phyloP scores from a whole-genome alignment of 768 basidiomycete species.

The Mycena galopus region DNA sequence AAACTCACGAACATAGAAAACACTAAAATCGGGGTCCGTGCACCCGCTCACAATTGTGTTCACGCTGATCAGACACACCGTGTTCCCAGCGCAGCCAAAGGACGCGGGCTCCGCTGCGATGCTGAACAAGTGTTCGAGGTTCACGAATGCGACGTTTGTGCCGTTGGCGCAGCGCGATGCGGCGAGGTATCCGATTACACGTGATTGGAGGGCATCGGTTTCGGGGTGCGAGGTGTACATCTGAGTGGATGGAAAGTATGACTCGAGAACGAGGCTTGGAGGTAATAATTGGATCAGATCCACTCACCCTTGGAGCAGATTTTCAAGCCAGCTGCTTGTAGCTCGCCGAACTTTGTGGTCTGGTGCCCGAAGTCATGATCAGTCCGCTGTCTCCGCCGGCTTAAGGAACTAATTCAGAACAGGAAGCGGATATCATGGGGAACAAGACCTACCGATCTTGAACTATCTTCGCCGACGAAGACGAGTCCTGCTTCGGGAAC shows the following conservation, averaged over 20 bases:
- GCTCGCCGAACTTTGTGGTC: constrained; percentile 44
- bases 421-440: too few species aligned
- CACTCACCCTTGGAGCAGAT: constrained; percentile 44
- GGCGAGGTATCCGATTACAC: constrained; percentile 43
- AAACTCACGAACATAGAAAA: constrained; percentile 48
- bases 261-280: too few species aligned
- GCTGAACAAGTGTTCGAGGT: constrained; percentile 45
- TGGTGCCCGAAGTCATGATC: not conserved
- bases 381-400: constrained; percentile 39
- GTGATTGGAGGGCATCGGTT: constrained; percentile 44
- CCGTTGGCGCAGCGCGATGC: constrained; percentile 43
- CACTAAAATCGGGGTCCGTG: constrained; percentile 45
- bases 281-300: not conserved
- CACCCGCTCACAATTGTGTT: constrained; percentile 48
- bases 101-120: constrained; percentile 40
- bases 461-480: constrained; percentile 46
- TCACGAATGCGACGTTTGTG: constrained; percentile 47
- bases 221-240: constrained; percentile 48
- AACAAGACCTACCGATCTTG: constrained; percentile 37
- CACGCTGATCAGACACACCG: constrained; percentile 48
- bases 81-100: constrained; percentile 46
- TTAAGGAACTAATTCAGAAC: not conserved
- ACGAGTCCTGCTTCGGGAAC: too few species aligned
- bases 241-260: too few species aligned
- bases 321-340: constrained; percentile 46